Base-by-base conservation (phyloP, 2,329 filamentous ascomycete species). In the Colletotrichum sidae region DNA sequence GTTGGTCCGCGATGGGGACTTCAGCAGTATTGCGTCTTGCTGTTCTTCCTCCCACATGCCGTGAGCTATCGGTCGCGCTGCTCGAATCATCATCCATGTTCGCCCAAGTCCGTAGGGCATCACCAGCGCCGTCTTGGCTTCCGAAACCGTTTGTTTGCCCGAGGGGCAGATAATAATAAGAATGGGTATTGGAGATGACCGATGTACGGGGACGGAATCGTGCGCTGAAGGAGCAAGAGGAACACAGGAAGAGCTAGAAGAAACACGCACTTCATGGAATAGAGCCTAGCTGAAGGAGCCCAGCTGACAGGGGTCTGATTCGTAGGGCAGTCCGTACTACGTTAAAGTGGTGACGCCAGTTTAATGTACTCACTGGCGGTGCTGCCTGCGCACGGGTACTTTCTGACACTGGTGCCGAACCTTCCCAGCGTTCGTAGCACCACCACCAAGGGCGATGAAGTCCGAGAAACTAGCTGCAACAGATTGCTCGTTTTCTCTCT, bases 351-450 rank as follows among this genome's bases (percentile, higher is more conserved):
- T 56, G 58, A 62, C 58, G 58, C 45, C 56, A 62, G 41, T 12
- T 4, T n/a, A 41, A 56, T 17, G 52, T 62, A 53, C 42, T 25
- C 25, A 53, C 37, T 47, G 39, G 58, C 52, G 38, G 42, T 44
- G 58, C 52, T 63, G 47, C 37, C 58, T 53, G 47, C 58, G 63
- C 63, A 66, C 63, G 58, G 58, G 41, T 62, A 66, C 63, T 53
- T 53, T 63, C 52, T 63, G 63, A 66, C 58, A 63, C 63, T 57
- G 63, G 58, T n/a, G 58, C 49, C 58, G 45, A 55, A 66, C 63
- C 58, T 62, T 53, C 25, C 5, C 25, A 25, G 25, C 25, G 25
- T 25, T 25, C 25, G 25, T 25, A 25, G 25, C 25, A 25, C 25
- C 25, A 25, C 25, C 25, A 25, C 25, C 25, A 25, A 25, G 4